Percentiles rank a stretch among this genome's conserved stretches.
phyloP scores from a whole-genome alignment of 164 flowering plant species.

The Aristolochia californica region DNA sequence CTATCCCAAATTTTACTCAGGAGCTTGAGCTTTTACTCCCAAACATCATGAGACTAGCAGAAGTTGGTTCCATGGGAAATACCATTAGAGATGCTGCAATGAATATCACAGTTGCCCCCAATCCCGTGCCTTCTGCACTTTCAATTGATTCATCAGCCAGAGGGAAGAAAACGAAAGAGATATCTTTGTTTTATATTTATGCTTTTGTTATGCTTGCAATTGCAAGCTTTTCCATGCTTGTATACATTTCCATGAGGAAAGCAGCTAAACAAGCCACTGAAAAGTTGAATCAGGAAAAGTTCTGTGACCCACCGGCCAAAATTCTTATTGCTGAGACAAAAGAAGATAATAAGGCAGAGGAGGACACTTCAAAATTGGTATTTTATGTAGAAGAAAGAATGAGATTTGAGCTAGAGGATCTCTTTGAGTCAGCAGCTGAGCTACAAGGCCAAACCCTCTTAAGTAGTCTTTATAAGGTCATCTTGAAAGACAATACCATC shows the following conservation, averaged over 20 bases:
- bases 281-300: constrained; percentile 12
- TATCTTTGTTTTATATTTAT: not conserved
- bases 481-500: constrained; percentile 19
- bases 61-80: not conserved
- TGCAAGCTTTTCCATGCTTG: constrained; percentile 10
- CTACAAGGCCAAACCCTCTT: constrained; percentile 30
- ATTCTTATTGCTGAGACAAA: constrained; percentile 1
- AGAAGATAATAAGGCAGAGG: constrained; percentile 16
- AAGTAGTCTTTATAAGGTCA: constrained; percentile 54
- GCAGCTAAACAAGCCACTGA: constrained; percentile 4
- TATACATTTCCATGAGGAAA: constrained; percentile 9
- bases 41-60: not conserved
- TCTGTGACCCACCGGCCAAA: constrained; percentile 1
- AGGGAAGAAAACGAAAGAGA: not conserved
- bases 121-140: not conserved
- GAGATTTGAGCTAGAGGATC: constrained; percentile 36
- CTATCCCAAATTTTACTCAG: constrained; percentile 1
- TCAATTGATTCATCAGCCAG: not conserved
- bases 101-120: not conserved
- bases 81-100: constrained; percentile 9
- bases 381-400: constrained; percentile 37
- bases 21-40: constrained; percentile 1
- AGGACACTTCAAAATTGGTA: constrained; percentile 23
- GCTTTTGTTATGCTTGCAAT: constrained; percentile 9
- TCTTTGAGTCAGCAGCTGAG: constrained; percentile 40